Base-by-base conservation (phyloP, 2,329 filamentous ascomycete species). In the Tolypocladium amazonense region DNA sequence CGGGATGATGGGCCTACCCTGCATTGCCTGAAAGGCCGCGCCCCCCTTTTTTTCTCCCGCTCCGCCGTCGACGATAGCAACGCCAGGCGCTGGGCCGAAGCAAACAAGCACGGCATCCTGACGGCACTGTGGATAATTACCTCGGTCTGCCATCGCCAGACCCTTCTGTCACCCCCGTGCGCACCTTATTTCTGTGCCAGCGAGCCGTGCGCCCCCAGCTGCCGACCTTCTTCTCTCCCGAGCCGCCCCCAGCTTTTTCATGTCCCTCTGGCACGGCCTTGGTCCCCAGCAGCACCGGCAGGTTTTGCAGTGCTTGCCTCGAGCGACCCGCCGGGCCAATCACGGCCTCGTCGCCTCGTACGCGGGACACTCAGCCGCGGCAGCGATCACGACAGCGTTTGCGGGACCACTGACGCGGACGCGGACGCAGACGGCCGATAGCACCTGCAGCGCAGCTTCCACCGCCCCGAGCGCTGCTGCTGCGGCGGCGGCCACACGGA, bases 261-360 rank as follows among this genome's bases (percentile, higher is more conserved):
- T 58, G 57, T 58, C 50, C 45, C 56, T 62, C 41, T 38, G 15
- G 54, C 56, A 35, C 50, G 41, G 54, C 37, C 43, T 56, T 45
- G 43, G 20, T 12, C 47, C 30, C 50, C 47, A 50, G 43, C 57
- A 58, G 41, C 58, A 50, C 56, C 61, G 45, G 58, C 64, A 57
- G 41, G 54, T 47, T 59, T 59, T 63, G 60, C 63, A 57, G 45
- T 39, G 57, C 55, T 57, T 54, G 56, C 45, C 55, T 56, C 56
- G 23, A 37, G 56, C 52, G 25, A 50, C 45, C 20, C 23, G n/a
- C 53, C 15, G 50, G 60, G 57, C 64, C 63, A 64, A 62, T 65
- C 59, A 59, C 55, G 38, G 58, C 56, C 9, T 37, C 50, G 47
- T 30, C 38, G 39, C 30, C 23, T 57, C 39, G 60, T 59, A 53